Conservation (phyloP, 495 filamentous ascomycete genomes). For the Penicillium lagena region DNA sequence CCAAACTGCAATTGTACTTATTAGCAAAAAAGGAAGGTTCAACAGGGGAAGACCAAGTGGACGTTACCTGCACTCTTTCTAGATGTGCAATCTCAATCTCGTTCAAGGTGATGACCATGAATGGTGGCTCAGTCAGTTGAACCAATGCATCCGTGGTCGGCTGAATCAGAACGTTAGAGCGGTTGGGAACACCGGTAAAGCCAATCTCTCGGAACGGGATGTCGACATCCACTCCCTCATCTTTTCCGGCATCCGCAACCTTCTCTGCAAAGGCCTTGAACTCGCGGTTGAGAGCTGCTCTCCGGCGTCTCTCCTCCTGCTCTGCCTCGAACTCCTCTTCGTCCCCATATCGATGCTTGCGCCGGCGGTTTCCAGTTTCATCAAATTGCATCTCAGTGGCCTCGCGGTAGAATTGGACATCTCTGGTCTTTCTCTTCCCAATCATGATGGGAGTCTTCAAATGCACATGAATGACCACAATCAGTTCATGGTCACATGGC, state of each 20-base stretch:
- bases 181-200: conserved; percentile 92
- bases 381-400: conserved; percentile 98
- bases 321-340: conserved; percentile 99
- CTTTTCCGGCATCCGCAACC: conserved; percentile 85
- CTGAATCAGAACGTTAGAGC: conserved; percentile 89
- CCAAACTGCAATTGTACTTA: conserved; percentile 56
- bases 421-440: conserved; percentile 97
- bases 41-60: neutral
- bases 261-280: conserved; percentile 98
- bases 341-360: conserved; percentile 96
- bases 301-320: conserved; percentile 87
- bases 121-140: conserved; percentile 93
- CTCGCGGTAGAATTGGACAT: conserved; percentile 97
- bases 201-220: conserved; percentile 95
- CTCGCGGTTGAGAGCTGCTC: conserved; percentile 85
- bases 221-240: conserved; percentile 80
- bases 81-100: conserved; percentile 96
- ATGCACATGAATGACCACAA: conserved; percentile 97
- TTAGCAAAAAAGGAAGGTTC: conserved; percentile 8
- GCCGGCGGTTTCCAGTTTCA: conserved; percentile 95
- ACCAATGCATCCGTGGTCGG: conserved; percentile 98
- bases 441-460: conserved; percentile 98
- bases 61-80: conserved; percentile 76
- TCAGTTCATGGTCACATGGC: conserved; percentile 88
- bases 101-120: conserved; percentile 87